phyloP scores from a whole-genome alignment of 2,329 filamentous ascomycete species.

The Dactylellina haptotyla region DNA sequence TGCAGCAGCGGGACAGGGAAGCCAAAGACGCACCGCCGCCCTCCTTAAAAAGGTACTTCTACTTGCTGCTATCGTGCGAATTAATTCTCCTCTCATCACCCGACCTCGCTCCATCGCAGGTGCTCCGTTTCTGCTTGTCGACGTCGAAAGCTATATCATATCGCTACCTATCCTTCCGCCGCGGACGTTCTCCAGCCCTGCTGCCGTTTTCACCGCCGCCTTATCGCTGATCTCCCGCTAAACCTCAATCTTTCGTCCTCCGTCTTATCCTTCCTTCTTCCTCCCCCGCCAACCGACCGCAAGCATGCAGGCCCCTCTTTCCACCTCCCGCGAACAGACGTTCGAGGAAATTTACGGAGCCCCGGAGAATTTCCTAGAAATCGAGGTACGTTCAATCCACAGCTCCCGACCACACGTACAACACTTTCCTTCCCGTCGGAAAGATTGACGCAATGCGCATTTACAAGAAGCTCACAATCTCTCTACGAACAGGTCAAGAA shows the following conservation, averaged over 20 bases:
- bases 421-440: not conserved
- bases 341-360: conserved; percentile 99
- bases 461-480: not conserved
- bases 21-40: conserved; percentile 35
- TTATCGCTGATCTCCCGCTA: conserved; percentile 25
- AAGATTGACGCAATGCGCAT: not conserved
- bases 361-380: conserved; percentile 98
- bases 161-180: not conserved
- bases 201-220: not conserved
- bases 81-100: not conserved
- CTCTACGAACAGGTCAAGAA: conserved; percentile 76
- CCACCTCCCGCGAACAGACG: conserved; percentile 82
- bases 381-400: conserved; percentile 73
- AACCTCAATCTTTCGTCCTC: too few relatives aligned
- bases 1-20: not conserved
- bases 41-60: not conserved
- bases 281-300: not conserved
- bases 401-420: conserved; percentile 1
- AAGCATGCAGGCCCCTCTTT: conserved; percentile 70
- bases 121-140: not conserved
- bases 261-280: not conserved
- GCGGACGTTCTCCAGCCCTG: not conserved
- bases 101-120: not conserved
- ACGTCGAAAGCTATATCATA: not conserved
- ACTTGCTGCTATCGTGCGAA: not conserved